Evolutionary conservation across 495 filamentous ascomycete genomes (phyloP), one percentile per base, ranked within the genome.

Genomic region (Hypoxylon subgilvum): DNA sequence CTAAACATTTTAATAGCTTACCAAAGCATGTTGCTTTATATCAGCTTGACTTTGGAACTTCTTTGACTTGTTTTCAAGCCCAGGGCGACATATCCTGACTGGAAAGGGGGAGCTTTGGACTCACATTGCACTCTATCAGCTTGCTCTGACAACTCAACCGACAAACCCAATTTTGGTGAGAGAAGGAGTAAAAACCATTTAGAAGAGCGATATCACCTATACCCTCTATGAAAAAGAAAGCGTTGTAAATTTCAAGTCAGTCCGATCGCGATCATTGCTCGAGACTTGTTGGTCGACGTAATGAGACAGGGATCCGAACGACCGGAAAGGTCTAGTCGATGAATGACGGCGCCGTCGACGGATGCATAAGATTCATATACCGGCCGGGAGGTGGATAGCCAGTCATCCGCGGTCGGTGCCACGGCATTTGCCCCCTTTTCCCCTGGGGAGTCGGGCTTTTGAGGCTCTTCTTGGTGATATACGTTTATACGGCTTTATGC

Each of bases 391-490:
- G 42, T 28, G 35, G 47, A 52, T 18, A 30, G 1, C 14, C 47
- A 10, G n/a, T 13, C n/a, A 13, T 13, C 31, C 41, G 18, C 18
- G 8, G 13, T 25, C 50, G 31, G 52, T 40, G 16, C 5, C 17
- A 45, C 41, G 34, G 41, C 18, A 45, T 34, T 56, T 4, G 40
- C 23, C 50, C 41, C 19, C 44, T 52, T 51, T 21, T 16, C 31
- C 41, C 34, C 27, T 39, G 39, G 14, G 17, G 40, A 18, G 39
- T 50, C 38, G 31, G 28, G 13, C 10, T n/a, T 21, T 35, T 63
- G 59, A 46, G 52, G 59, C 59, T 63, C 59, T 57, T 63, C 16
- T 27, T 8, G 18, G 13, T 1, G 39, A 40, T 21, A 36, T 40
- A 27, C 22, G 27, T 13, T n/a, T n/a, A n/a, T n/a, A n/a, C n/a